These are phyloP conservation scores for Boletus sensibilis DNA, from an alignment of 768 basidiomycete species.

Conservation along the genomic window DNA sequence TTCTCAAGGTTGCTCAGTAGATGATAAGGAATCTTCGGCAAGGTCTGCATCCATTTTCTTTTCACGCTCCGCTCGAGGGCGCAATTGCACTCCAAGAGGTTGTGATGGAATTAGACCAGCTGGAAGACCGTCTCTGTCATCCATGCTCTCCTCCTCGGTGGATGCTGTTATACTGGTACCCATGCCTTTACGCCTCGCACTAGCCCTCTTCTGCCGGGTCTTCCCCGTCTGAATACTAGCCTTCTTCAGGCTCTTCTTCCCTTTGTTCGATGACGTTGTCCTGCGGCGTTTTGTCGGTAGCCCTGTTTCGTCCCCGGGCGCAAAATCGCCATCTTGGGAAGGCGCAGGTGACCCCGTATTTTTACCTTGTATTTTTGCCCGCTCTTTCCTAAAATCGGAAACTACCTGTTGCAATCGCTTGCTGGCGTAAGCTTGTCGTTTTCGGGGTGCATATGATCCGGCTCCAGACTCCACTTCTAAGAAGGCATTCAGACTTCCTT, in stretches of 20 bases:
- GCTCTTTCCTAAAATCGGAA: constrained; percentile 67
- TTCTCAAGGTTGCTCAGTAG: constrained; percentile 5
- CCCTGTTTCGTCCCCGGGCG: constrained; percentile 26
- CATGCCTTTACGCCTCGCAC: not conserved
- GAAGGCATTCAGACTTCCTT: constrained; percentile 73
- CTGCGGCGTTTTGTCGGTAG: constrained; percentile 34
- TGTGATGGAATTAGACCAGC: constrained; percentile 11
- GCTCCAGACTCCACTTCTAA: constrained; percentile 68
- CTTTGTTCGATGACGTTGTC: constrained; percentile 18
- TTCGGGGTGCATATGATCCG: constrained; percentile 72
- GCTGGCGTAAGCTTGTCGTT: constrained; percentile 78
- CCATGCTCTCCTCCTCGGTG: constrained; percentile 18
- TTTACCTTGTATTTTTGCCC: constrained; percentile 19
- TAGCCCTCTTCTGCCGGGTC: constrained; percentile 1
- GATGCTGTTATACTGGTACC: not conserved
- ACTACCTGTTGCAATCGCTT: constrained; percentile 87
- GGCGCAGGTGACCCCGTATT: constrained; percentile 10
- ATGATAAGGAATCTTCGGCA: constrained; percentile 9
- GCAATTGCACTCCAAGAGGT: constrained; percentile 35
- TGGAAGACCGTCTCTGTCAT: constrained; percentile 9
- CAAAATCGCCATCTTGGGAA: constrained; percentile 30
- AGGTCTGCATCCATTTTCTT: constrained; percentile 11
- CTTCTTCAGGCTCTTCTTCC: constrained; percentile 1
- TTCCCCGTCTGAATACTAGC: not conserved
- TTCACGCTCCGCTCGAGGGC: constrained; percentile 43